Conservation (phyloP, 1,139 yeast species). For the Suhomyces anneliseae region DNA sequence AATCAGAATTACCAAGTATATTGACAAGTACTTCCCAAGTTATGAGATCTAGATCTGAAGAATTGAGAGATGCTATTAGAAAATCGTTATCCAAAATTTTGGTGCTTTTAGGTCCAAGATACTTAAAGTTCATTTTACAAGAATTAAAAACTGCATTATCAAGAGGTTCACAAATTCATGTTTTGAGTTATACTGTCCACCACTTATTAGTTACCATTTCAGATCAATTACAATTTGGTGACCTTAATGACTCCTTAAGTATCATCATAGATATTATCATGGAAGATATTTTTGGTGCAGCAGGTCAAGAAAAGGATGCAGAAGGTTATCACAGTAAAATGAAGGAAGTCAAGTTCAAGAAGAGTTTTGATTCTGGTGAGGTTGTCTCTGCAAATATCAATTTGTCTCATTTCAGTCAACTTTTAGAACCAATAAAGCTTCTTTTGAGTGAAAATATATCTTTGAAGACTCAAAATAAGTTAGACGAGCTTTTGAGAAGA, state of each 20-base stretch:
- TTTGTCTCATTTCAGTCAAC: constrained; percentile 56
- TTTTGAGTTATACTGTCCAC: constrained; percentile 85
- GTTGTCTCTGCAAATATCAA: constrained; percentile 65
- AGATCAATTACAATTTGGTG: constrained; percentile 59
- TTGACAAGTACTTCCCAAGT: constrained; percentile 86
- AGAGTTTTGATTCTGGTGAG: constrained; percentile 87
- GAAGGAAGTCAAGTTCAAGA: constrained; percentile 88
- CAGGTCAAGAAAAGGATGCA: constrained; percentile 93
- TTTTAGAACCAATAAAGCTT: constrained; percentile 70
- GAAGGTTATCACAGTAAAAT: constrained; percentile 85
- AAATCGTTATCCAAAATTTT: constrained; percentile 71
- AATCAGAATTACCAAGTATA: constrained; percentile 71
- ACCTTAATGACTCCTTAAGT: constrained; percentile 66
- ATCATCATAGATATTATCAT: constrained; percentile 71
- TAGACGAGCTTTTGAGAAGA: constrained; percentile 77
- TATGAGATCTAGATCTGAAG: constrained; percentile 82
- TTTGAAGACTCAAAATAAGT: constrained; percentile 66
- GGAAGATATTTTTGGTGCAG: constrained; percentile 92
- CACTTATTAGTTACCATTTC: constrained; percentile 58
- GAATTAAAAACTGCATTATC: constrained; percentile 79
- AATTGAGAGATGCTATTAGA: constrained; percentile 83
- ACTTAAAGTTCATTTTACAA: constrained; percentile 69
- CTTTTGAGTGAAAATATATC: constrained; percentile 66
- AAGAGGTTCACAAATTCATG: constrained; percentile 93
- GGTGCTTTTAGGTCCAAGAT: constrained; percentile 65